Conservation (phyloP, 495 filamentous ascomycete species). For the Penicillium lividum region DNA sequence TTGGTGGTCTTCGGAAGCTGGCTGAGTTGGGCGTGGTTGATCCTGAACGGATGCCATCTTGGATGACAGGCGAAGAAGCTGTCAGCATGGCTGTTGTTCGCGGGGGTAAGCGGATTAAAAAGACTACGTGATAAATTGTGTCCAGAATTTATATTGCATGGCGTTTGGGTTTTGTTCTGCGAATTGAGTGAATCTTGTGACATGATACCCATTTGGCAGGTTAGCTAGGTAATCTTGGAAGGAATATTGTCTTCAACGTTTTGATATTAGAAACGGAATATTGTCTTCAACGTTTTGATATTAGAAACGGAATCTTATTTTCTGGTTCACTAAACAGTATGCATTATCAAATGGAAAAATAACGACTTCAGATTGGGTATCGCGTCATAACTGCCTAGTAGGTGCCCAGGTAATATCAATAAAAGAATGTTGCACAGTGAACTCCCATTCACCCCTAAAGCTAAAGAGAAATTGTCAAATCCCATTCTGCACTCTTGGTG, state of each 20-base stretch:
- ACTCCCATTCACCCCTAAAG: neutral
- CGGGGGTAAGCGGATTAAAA: constrained; percentile 51
- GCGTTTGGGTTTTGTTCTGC: constrained; percentile 3
- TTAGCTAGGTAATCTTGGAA: neutral
- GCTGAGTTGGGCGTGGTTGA: constrained; percentile 73
- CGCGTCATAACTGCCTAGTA: neutral
- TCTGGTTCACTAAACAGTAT: too few species aligned
- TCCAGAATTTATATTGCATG: constrained; percentile 3
- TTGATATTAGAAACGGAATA: neutral
- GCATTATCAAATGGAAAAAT: too few species aligned
- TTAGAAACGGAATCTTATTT: too few species aligned
- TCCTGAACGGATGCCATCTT: constrained; percentile 77
- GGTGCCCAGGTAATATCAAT: neutral
- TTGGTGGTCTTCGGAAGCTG: constrained; percentile 72
- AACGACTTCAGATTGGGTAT: neutral
- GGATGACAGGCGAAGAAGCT: constrained; percentile 87
- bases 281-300: neutral
- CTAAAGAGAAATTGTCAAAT: neutral
- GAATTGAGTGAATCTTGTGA: neutral
- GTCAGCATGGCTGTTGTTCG: constrained; percentile 70
- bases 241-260: neutral
- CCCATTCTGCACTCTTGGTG: neutral
- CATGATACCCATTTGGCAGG: constrained; percentile 10
- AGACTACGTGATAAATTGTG: constrained; percentile 20
- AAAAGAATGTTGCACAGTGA: neutral